Percentiles rank a stretch among this genome's conserved stretches.
phyloP scores from a whole-genome alignment of 2,329 filamentous ascomycete genomes.

The Talaromyces pinophilus region DNA sequence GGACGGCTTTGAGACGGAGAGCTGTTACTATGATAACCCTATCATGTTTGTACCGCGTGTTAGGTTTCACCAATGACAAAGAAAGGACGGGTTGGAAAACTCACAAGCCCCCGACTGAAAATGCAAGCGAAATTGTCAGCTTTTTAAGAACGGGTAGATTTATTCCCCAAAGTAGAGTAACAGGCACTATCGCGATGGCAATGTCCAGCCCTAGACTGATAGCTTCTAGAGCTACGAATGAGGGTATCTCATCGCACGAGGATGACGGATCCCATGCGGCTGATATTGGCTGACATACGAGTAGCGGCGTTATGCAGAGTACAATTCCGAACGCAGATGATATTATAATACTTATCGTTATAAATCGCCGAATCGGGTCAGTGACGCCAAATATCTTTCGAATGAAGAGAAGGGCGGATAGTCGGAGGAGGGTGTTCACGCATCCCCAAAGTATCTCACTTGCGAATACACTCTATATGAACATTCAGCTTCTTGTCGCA shows the following conservation, averaged over 20 bases:
- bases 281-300: slow-evolving; percentile 5
- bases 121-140: background rate
- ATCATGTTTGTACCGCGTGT: background rate
- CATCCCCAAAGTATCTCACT: slow-evolving; percentile 11
- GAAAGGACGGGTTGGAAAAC: background rate
- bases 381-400: background rate
- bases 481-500: background rate
- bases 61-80: background rate
- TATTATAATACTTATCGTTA: background rate
- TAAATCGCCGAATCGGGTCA: background rate
- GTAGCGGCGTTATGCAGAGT: background rate
- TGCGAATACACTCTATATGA: slow-evolving; percentile 2
- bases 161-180: background rate
- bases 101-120: slow-evolving; percentile 5
- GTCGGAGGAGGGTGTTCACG: slow-evolving; percentile 14
- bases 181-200: background rate
- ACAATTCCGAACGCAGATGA: background rate
- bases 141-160: background rate
- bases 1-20: background rate
- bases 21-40: slow-evolving; percentile 14
- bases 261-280: slow-evolving; percentile 16
- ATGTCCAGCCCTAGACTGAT: slow-evolving; percentile 10
- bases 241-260: slow-evolving; percentile 8
- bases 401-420: slow-evolving; percentile 6
- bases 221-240: slow-evolving; percentile 8